Base-by-base conservation (phyloP, 495 filamentous ascomycete species). In the Penicillium daleae region DNA sequence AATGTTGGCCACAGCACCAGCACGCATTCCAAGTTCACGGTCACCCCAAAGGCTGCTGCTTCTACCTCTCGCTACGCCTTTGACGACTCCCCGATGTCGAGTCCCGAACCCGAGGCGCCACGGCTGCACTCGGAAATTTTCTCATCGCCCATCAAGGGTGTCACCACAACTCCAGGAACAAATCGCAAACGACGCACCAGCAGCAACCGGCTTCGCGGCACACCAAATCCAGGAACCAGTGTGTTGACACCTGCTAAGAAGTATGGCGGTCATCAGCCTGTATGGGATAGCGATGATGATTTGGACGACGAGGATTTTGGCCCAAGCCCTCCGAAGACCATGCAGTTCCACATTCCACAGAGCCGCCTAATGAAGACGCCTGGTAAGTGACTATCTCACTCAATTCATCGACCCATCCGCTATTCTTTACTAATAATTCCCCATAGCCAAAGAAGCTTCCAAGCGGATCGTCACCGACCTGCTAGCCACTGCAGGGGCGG, bases 251-350 rank as follows among this genome's bases (percentile, higher is more conserved):
- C 91, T 13, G 76, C 74, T 8, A 82, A 75, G 57, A 69, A 71
- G 29, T 61, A 65, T 8, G 52, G 61, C 8, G 60, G 63, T 21
- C 78, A 76, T 32, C 66, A 60, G 1, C 49, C 68, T 21, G 76
- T 73, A 13, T 93, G 90, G 88, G 86, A 91, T 33, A 90, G 86
- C 59, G 85, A 90, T 46, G 81, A 80, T 9, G 85, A 83, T 31
- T 82, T 87, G 21, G 78, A 85, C 2, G 85, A 87, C 42, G 83
- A 82, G 2, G 78, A 77, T 10, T 64, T 86, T 13, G 91, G 86
- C 0, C 86, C 92, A 66, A 96, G 92, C 68, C 95, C 96, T 37
- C 95, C 95, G 0, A 97, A 97, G 78, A 99, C 95, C 27, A 97
- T 99, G 74, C 93, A 97, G 70, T 99, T 99, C 71, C 90, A 92